These are phyloP conservation scores for Pseudogymnoascus sp. DNA, from an alignment of 2,329 filamentous ascomycete genomes.

Conservation along the genomic window DNA sequence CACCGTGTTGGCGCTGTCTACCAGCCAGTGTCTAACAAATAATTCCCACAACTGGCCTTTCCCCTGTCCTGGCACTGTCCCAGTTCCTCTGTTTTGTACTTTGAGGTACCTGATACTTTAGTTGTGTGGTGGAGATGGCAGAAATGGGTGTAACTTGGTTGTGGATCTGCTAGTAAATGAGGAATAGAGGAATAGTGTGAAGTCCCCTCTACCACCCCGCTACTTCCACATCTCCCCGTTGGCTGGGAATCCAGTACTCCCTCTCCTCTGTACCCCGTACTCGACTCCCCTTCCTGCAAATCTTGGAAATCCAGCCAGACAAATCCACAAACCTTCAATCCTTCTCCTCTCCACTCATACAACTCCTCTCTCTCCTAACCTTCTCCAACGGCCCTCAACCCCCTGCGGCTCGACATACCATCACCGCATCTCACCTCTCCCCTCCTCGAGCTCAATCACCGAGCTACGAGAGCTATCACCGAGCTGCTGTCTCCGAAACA, in stretches of 20 bases:
- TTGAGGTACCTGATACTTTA: not conserved
- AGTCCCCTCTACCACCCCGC: not conserved
- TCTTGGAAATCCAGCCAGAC: constrained; percentile 6
- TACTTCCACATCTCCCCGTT: not conserved
- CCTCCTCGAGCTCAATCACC: not conserved
- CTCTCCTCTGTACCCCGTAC: not conserved
- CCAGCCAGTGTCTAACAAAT: not conserved
- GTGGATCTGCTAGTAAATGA: not conserved
- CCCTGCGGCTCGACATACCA: not conserved
- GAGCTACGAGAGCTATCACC: not conserved
- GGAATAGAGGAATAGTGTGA: not conserved
- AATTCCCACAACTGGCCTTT: constrained; percentile 1
- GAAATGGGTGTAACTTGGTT: not conserved
- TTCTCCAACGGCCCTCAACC: not conserved
- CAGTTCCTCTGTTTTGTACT: not conserved
- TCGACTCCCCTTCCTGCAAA: not conserved
- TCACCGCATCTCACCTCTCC: not conserved
- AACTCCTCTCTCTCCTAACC: not conserved
- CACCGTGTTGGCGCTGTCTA: not conserved
- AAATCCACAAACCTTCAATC: not conserved
- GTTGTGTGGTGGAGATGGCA: not conserved
- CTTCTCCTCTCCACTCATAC: not conserved
- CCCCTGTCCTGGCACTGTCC: not conserved
- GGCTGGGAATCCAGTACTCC: not conserved
- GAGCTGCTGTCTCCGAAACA: constrained; percentile 4